Conservation (phyloP, 2,329 filamentous ascomycete genomes). For the Cladophialophora yegresii region DNA sequence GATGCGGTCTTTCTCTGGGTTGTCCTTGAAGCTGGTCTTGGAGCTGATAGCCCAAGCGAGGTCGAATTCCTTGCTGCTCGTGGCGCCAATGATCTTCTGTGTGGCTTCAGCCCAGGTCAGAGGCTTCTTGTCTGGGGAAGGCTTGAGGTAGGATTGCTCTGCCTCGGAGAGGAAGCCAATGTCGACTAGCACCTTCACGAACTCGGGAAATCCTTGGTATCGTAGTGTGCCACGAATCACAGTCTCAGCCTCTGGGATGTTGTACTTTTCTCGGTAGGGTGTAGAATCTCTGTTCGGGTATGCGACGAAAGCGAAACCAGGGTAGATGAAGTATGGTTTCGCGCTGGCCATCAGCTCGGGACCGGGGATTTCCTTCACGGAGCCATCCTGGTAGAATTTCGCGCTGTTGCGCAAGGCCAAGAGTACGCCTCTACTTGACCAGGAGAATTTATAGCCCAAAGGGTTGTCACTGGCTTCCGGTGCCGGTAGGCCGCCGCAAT, state of each 20-base stretch:
- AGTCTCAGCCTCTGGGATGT: conserved; percentile 87
- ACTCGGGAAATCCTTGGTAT: conserved; percentile 87
- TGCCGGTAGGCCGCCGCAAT: conserved; percentile 77
- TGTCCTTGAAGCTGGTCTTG: conserved; percentile 71
- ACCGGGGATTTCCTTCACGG: conserved; percentile 59
- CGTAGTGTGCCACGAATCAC: conserved; percentile 81
- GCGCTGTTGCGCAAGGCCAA: conserved; percentile 85
- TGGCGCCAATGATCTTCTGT: conserved; percentile 70
- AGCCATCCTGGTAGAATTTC: conserved; percentile 75
- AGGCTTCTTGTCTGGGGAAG: conserved; percentile 49
- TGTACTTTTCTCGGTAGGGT: conserved; percentile 82
- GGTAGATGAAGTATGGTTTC: conserved; percentile 89
- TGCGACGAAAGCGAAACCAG: conserved; percentile 83
- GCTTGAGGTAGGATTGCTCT: conserved; percentile 59
- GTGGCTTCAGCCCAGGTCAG: conserved; percentile 85
- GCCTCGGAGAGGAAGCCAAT: conserved; percentile 83
- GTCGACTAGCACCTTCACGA: conserved; percentile 83
- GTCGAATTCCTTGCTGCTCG: conserved; percentile 66
- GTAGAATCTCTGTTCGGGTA: conserved; percentile 94
- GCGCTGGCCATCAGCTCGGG: conserved; percentile 79
- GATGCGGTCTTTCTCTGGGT: conserved; percentile 69
- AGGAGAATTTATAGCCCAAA: conserved; percentile 89
- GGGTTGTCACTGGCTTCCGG: conserved; percentile 73
- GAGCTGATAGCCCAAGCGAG: conserved; percentile 71
- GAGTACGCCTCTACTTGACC: conserved; percentile 78